Evolutionary conservation across 257 asterid species (phyloP).

Genomic region (Craterostigma plantagineum): DNA sequence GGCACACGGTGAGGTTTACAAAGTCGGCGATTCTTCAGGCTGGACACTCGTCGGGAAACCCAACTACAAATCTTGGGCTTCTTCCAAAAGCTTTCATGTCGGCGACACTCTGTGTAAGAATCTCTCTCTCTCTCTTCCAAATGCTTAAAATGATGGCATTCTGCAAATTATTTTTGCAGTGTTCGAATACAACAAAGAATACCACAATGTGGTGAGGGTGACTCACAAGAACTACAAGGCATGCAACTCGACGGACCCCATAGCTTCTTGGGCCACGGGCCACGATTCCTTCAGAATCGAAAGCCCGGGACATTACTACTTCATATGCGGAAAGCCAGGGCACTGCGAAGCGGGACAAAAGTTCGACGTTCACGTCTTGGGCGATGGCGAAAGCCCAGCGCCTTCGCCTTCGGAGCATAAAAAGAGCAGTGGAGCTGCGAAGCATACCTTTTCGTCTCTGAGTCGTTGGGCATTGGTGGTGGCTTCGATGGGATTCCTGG

Average conservation of each 20-base stretch:
- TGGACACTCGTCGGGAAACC: conserved; percentile 1
- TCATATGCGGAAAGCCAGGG: not conserved
- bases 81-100: not conserved
- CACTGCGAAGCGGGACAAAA: conserved; percentile 1
- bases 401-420: no score
- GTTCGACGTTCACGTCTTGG: not conserved
- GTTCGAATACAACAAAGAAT: conserved; percentile 1
- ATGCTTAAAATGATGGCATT: no score
- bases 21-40: not conserved
- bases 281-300: conserved; percentile 1
- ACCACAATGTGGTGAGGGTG: conserved; percentile 4
- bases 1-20: not conserved
- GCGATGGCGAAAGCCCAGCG: not conserved
- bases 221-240: conserved; percentile 3
- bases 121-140: not conserved
- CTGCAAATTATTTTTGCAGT: not conserved
- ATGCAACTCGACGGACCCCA: conserved; percentile 1
- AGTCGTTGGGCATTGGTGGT: no score
- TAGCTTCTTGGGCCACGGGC: not conserved
- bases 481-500: no score
- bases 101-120: conserved; percentile 4
- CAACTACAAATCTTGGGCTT: not conserved
- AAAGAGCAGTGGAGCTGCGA: no score
- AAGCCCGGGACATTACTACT: conserved; percentile 1
- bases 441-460: no score